phyloP scores from a whole-genome alignment of 257 asterid genomes.

The Nicotiana tomentosiformis region DNA sequence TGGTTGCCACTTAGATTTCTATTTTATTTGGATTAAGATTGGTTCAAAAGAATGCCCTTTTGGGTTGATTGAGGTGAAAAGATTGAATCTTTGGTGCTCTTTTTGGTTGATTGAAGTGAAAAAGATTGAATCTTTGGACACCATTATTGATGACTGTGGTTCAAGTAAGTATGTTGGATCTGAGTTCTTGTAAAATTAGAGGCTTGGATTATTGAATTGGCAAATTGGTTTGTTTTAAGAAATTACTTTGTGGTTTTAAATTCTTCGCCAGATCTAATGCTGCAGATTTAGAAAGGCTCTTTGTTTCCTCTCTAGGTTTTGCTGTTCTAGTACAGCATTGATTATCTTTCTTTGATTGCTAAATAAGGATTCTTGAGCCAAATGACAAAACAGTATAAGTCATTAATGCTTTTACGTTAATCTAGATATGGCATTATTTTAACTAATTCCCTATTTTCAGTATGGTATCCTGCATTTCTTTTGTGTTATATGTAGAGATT shows the following conservation, averaged over 20 bases:
- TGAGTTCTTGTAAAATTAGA: slow-evolving; percentile 22
- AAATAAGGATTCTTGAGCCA: slow-evolving; percentile 4
- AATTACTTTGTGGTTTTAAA: not conserved
- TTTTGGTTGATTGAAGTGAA: slow-evolving; percentile 20
- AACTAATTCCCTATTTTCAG: slow-evolving; percentile 1
- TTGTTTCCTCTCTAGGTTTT: slow-evolving; percentile 9
- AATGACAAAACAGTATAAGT: not conserved
- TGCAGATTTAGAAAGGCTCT: slow-evolving; percentile 17
- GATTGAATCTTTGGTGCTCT: slow-evolving; percentile 15
- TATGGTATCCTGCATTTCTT: not conserved
- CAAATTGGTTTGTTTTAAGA: not conserved
- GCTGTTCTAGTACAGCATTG: slow-evolving; percentile 19
- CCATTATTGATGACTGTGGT: slow-evolving; percentile 7
- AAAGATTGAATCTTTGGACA: slow-evolving; percentile 21
- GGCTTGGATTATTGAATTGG: slow-evolving; percentile 18
- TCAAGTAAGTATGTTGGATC: slow-evolving; percentile 69
- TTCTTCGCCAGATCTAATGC: slow-evolving; percentile 41
- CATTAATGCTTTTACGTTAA: not conserved
- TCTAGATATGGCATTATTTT: not conserved
- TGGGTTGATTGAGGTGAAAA: slow-evolving; percentile 18
- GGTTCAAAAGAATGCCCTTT: slow-evolving; percentile 7
- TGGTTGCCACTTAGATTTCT: slow-evolving; percentile 10
- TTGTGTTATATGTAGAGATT: not conserved
- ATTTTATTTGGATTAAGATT: slow-evolving; percentile 6
- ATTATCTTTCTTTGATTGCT: not conserved